A percentile compares a stretch with the other conserved stretches of the same genome.
These are phyloP conservation scores for Sporothrix dimorphospora DNA, from an alignment of 2,329 filamentous ascomycete species.

Conservation along the genomic window DNA sequence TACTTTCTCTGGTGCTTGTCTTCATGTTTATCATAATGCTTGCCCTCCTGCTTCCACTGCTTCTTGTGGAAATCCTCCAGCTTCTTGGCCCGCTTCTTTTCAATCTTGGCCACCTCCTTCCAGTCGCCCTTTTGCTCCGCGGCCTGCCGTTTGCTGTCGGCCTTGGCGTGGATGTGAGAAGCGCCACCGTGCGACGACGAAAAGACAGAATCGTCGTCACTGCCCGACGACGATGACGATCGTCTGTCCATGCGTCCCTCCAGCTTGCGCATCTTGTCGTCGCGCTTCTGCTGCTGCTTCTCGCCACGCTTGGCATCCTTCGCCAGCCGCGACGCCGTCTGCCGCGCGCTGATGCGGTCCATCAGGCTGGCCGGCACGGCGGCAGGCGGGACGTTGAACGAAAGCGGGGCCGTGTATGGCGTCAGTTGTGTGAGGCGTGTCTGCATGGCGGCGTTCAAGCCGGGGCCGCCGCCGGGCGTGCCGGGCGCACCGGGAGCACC, in stretches of 20 bases:
- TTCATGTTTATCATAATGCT: not conserved
- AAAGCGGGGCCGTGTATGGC: not conserved
- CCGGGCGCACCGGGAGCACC: not conserved
- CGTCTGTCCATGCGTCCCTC: not conserved
- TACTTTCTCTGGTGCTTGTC: not conserved
- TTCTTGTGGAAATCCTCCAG: not conserved
- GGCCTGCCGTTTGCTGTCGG: not conserved
- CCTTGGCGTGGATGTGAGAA: not conserved
- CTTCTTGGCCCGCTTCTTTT: constrained; percentile 7
- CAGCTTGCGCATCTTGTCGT: not conserved
- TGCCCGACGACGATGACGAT: not conserved
- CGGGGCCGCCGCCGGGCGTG: not conserved
- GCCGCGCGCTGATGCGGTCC: not conserved
- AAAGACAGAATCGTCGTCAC: not conserved
- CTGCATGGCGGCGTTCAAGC: not conserved
- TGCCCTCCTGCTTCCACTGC: not conserved
- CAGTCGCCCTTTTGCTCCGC: not conserved
- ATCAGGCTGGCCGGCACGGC: not conserved
- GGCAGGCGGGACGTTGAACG: not conserved
- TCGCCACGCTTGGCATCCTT: not conserved
- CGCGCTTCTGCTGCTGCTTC: not conserved
- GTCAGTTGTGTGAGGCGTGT: not conserved
- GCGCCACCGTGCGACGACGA: not conserved
- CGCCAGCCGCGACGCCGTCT: not conserved
- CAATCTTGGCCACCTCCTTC: constrained; percentile 4